Evolutionary conservation across 129 eudicot species (phyloP).

Genomic region (Centaurea solstitialis): DNA sequence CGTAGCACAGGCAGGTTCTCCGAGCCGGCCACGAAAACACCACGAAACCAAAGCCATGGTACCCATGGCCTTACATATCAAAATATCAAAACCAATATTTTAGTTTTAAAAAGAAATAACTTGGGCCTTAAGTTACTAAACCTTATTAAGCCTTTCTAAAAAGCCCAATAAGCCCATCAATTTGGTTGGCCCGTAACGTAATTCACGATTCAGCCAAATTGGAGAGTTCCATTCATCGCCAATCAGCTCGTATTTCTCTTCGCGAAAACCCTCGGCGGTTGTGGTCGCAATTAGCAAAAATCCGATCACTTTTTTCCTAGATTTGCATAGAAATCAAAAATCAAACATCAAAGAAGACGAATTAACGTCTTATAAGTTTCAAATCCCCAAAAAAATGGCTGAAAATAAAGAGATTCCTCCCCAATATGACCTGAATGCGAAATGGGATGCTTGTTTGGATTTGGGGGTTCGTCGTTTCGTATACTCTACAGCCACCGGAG

Average conservation of each 20-base stretch:
- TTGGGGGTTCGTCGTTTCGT: conserved; percentile 89
- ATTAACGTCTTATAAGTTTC: not conserved
- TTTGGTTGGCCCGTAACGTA: not conserved
- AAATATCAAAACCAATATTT: no score
- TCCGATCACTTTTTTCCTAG: not conserved
- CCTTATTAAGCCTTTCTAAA: not conserved
- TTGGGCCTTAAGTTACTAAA: not conserved
- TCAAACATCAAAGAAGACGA: not conserved
- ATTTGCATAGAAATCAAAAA: not conserved
- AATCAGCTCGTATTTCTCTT: conserved; percentile 11
- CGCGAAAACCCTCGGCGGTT: conserved; percentile 26
- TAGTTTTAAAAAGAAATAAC: not conserved
- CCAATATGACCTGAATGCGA: conserved; percentile 74
- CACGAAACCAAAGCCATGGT: no score
- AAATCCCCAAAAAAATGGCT: conserved; percentile 39
- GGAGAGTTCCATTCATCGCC: not conserved
- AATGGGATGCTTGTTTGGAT: conserved; percentile 94
- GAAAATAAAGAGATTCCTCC: conserved; percentile 57
- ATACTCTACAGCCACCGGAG: conserved; percentile 75
- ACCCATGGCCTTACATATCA: not conserved
- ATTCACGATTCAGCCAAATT: conserved; percentile 13
- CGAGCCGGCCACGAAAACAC: no score
- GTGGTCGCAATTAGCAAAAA: not conserved
- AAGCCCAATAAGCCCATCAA: not conserved
- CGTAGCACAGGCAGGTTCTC: no score